Evolutionary conservation across 768 basidiomycete species (phyloP), one percentile per base, ranked within the genome.

Genomic region (Lactarius psammicola): DNA sequence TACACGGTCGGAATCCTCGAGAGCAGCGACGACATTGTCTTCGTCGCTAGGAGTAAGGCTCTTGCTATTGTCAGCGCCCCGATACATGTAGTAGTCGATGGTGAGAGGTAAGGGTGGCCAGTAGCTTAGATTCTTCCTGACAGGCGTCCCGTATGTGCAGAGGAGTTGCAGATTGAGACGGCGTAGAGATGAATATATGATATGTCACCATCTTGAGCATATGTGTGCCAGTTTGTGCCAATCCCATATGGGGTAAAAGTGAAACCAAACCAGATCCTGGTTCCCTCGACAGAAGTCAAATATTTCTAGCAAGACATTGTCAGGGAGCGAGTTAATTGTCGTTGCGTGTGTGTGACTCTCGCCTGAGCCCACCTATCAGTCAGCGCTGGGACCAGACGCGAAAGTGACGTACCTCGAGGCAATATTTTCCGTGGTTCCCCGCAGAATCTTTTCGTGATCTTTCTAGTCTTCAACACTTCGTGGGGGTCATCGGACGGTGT

Each of bases 271-370:
- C 11, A 4, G n/a, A 18, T 33, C n/a, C 9, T 40, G 2, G n/a
- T 17, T 9, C 4, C 40, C n/a, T 9, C 34, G 46, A 40, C 15
- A 44, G 51, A 42, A 59, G 18, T 57, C 40, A 36, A 67, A 62
- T 26, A 55, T 58, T 30, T 49, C 44, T 9, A 70, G 33, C 5
- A 62, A 33, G 31, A 65, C 53, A 28, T 31, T 54, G 38, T 55
- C 55, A 18, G 62, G 42, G 49, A 59, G 42, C 20, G 20, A 55
- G 20, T 62, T 40, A 46, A 61, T 23, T 57, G 46, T 23, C 31
- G 51, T 18, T 26, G 8, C 17, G 40, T 42, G 40, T 6, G 18
- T 17, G 40, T 18, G 40, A 42, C 40, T 18, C 18, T 17, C 17
- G 40, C 40, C 40, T 42, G 5, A 4, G 40, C 15, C 1, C 31